Evolutionary conservation across 2,329 filamentous ascomycete species (phyloP), one percentile per base, ranked within the genome.

Genomic region (Microcyclosporella mali): DNA sequence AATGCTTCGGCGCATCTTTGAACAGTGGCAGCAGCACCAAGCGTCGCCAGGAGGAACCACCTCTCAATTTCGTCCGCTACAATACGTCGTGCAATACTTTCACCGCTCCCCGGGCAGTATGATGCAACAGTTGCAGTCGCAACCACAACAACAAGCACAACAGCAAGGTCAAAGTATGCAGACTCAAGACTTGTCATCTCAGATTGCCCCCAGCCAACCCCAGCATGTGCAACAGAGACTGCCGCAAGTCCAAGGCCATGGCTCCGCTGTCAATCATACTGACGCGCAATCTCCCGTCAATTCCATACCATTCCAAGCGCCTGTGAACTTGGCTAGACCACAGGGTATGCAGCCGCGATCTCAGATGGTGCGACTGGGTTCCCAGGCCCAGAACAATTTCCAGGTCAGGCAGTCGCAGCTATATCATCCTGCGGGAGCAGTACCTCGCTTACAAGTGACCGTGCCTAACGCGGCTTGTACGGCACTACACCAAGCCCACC

Each of bases 401-500:
- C 21, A 25, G 6, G 9, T 25, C 21, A 25, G 21, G 4, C 21
- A n/a, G 21, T 6, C 6, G 21, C 21, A 25, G 9, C 9, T 25
- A 25, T 25, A 25, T 25, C 21, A 25, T 9, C 21, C 21, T 11
- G 34, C 37, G 8, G 33, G 45, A 8, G 45, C 51, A 14, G 36
- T 43, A 28, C 64, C 63, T 6, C 48, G 50, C 17, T 48, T 65
- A 3, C 63, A 67, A 45, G 67, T 66, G 25, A 61, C 65, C 9
- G 56, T 64, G 17, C 68, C 73, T 3, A 64, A 72, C 44, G 70
- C 75, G 15, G 59, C 62, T 17, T 56, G 66, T 6, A 68, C 67
- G 19, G 72, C 70, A n/a, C 64, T 82, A 6, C 80, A 83, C 53
- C 77, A 81, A 60, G 71, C 73, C 33, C 68, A 78, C 55, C 64